Conservation (phyloP, 2,329 filamentous ascomycete genomes). For the Aureobasidium sp. region DNA sequence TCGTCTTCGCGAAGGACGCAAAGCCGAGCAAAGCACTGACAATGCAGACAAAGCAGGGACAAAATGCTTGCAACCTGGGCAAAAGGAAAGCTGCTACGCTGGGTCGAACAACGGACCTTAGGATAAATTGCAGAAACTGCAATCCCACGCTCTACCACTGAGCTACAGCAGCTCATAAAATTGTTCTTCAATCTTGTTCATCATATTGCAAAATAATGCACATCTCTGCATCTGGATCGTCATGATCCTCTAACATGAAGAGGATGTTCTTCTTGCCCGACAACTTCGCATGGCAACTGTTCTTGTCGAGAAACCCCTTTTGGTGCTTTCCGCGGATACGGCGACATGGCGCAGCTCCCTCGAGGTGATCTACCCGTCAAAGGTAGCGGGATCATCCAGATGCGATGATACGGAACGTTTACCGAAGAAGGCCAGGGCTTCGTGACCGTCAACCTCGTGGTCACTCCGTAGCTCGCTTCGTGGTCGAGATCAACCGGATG, state of each 20-base stretch:
- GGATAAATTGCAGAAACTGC: slow-evolving; percentile 11
- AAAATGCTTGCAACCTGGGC: background rate
- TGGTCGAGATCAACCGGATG: background rate
- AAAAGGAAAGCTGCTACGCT: slow-evolving; percentile 12
- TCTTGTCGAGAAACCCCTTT: no score
- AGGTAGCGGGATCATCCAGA: background rate
- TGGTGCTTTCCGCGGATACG: background rate
- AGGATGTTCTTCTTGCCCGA: no score
- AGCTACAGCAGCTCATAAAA: slow-evolving; percentile 10
- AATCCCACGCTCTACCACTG: slow-evolving; percentile 14
- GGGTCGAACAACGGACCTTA: slow-evolving; percentile 14
- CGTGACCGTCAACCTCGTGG: background rate
- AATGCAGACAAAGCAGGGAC: no score
- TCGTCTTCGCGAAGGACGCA: background rate
- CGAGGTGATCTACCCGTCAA: background rate
- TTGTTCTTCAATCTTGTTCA: background rate
- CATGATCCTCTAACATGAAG: no score
- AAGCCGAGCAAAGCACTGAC: background rate
- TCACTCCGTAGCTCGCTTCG: background rate
- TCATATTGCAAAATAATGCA: no score
- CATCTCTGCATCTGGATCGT: no score
- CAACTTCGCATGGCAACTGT: no score
- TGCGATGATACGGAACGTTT: background rate
- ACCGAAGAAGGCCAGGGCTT: background rate
- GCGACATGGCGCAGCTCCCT: background rate